Base-by-base conservation (phyloP, 2,329 filamentous ascomycete species). In the Venturia asperata region DNA sequence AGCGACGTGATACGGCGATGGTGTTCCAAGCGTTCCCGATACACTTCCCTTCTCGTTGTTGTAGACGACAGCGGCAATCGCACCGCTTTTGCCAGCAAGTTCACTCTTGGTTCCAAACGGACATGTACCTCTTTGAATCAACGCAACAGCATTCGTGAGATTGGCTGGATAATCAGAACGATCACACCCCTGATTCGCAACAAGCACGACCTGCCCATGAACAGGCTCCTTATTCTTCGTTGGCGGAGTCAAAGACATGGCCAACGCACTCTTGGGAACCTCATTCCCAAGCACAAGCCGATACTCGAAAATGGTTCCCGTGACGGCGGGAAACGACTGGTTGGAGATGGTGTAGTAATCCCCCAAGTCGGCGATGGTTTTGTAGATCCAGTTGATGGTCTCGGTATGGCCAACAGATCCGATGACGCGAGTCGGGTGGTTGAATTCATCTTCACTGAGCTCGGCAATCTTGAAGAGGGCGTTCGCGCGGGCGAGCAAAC, bases 61-160 rank as follows among this genome's bases (percentile, higher is more conserved):
- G 77, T 90, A 92, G 62, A 94, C 80, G 17, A 94, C 77, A 0
- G 87, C 88, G 1, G 86, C 90, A 3, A 84, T 74, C 5, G 90
- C 90, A 27, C 89, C 88, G 1, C 88, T 88, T 61, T 66, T 55
- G 13, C 64, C 64, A n/a, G 64, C 64, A 11, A 55, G 42, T 11
- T 45, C 62, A 5, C 63, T 66, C 49, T 66, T 66, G 1, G 34
- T 41, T n/a, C 47, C 39, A 21, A 64, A 66, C 19, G 62, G 24
- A 24, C 65, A 66, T 10, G 61, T 64, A 39, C 65, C 65, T n/a
- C 65, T 64, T 19, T 41, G 34, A 19, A 66, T 66, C 21, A 66
- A 47, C 3, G 62, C 65, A 6, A 66, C 65, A 43, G 62, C 34
- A 27, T 55, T 45, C 15, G 47, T 49, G 19, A 60, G 24, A 24